Percentiles rank a stretch among this genome's conserved stretches.
Conservation (phyloP, 768 basidiomycete genomes). For the Naganishia vaughanmartiniae region DNA sequence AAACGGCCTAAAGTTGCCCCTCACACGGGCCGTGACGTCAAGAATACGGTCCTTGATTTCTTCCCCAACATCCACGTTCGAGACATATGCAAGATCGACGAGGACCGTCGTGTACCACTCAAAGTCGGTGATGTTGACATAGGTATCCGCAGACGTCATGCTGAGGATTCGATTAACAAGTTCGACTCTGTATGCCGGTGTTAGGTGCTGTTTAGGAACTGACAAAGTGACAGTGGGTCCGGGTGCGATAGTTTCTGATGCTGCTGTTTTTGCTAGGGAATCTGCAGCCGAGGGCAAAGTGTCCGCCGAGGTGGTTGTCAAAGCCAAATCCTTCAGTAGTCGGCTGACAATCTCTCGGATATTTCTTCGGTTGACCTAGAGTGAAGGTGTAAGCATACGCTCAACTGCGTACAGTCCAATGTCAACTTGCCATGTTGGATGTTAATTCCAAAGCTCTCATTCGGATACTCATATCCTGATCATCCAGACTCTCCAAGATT, state of each 20-base stretch:
- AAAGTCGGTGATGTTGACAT: constrained; percentile 84
- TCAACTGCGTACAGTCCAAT: background rate
- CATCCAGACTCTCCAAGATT: constrained; percentile 82
- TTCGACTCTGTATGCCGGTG: constrained; percentile 78
- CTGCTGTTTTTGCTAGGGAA: constrained; percentile 60
- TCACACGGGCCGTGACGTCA: constrained; percentile 80
- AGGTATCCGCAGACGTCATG: constrained; percentile 80
- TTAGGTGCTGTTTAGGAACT: constrained; percentile 51
- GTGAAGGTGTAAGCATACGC: constrained; percentile 21
- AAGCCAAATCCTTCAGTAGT: constrained; percentile 78
- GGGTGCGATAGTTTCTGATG: constrained; percentile 38
- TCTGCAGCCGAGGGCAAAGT: constrained; percentile 46
- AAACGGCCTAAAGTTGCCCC: constrained; percentile 64
- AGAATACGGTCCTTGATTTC: constrained; percentile 80
- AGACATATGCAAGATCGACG: constrained; percentile 83
- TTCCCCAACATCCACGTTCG: constrained; percentile 71
- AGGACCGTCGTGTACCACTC: constrained; percentile 97
- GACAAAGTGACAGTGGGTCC: constrained; percentile 56
- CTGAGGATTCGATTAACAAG: constrained; percentile 77
- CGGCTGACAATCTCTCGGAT: constrained; percentile 87
- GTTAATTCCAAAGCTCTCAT: constrained; percentile 93
- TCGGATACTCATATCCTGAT: constrained; percentile 90
- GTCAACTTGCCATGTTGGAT: constrained; percentile 74
- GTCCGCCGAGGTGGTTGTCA: constrained; percentile 56
- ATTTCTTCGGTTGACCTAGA: constrained; percentile 77